Evolutionary conservation across 202 grass and related monocot species (phyloP).

Genomic region (Musa balbisiana): DNA sequence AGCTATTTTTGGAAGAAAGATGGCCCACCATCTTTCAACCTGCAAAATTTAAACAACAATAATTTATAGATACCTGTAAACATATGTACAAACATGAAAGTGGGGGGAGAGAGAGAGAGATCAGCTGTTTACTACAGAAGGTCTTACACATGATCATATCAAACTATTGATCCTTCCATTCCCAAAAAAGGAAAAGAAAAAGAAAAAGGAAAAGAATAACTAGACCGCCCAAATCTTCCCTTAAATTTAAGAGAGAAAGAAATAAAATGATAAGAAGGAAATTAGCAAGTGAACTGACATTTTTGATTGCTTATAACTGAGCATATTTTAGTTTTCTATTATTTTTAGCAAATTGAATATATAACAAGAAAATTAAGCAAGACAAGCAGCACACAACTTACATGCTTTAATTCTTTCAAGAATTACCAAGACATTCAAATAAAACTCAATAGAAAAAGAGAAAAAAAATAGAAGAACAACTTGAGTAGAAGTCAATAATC

Average conservation of each 20-base stretch:
- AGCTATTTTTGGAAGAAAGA: constrained; percentile 68
- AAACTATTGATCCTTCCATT: too few relatives aligned
- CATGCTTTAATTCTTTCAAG: background rate
- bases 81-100: background rate
- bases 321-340: too few relatives aligned
- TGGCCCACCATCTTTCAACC: constrained; percentile 89
- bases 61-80: background rate
- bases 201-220: too few relatives aligned
- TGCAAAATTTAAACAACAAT: constrained; percentile 22
- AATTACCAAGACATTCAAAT: background rate
- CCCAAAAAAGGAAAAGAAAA: too few relatives aligned
- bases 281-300: too few relatives aligned
- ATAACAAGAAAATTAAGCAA: background rate
- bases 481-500: background rate
- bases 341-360: too few relatives aligned
- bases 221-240: background rate
- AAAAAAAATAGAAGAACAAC: too few relatives aligned
- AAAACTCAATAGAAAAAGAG: background rate
- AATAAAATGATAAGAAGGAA: background rate
- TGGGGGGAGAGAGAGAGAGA: too few relatives aligned
- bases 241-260: background rate
- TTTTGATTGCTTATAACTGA: too few relatives aligned
- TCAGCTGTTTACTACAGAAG: too few relatives aligned
- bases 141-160: too few relatives aligned
- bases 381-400: background rate